Evolutionary conservation across 139 green algal genomes (phyloP).

Genomic region (Diplosphaera chodatii): DNA sequence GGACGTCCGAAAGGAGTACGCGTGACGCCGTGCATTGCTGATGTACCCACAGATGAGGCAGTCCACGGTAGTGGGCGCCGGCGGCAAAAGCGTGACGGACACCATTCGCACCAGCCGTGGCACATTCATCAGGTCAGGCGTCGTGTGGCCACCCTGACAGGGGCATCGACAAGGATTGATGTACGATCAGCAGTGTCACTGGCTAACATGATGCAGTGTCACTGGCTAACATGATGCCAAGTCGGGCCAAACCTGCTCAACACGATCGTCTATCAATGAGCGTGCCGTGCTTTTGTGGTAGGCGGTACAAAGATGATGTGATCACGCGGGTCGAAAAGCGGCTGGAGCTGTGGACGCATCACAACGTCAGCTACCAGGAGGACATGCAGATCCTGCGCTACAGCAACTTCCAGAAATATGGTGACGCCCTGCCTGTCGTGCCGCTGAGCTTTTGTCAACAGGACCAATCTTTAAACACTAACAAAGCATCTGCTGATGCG

Average conservation of each 20-base stretch:
- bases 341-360: slow-evolving; percentile 25
- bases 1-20: no score
- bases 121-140: slow-evolving; percentile 55
- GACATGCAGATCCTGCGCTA: slow-evolving; percentile 80
- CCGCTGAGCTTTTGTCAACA: no score
- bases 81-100: slow-evolving; percentile 48
- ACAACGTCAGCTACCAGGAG: slow-evolving; percentile 69
- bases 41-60: slow-evolving; percentile 79
- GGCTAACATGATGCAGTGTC: no score
- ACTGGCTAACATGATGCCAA: no score
- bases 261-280: no score
- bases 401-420: slow-evolving; percentile 76
- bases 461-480: no score
- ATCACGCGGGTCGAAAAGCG: background rate
- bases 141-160: background rate
- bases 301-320: background rate
- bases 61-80: slow-evolving; percentile 67
- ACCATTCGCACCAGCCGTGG: slow-evolving; percentile 70
- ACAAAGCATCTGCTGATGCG: no score
- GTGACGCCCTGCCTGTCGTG: background rate
- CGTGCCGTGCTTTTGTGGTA: no score
- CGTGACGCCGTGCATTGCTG: no score
- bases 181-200: no score
- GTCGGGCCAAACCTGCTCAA: no score
- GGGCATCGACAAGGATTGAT: no score